Percentiles rank a stretch among this genome's conserved stretches.
Conservation (phyloP, 257 asterid species). For the Fraxinus cuspidata region DNA sequence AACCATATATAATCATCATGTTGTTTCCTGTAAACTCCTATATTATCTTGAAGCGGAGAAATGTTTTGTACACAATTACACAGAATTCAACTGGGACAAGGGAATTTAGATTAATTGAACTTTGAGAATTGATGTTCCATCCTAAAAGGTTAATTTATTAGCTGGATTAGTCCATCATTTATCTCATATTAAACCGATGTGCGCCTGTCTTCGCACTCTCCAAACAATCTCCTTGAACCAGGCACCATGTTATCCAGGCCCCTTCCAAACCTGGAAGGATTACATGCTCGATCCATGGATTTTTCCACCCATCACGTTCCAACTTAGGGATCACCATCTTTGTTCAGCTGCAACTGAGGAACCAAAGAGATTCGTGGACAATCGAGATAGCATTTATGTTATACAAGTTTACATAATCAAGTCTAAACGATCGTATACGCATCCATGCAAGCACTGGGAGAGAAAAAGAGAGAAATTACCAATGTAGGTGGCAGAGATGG, state of each 20-base stretch:
- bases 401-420: neutral
- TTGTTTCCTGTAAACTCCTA: neutral
- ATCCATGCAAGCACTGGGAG: neutral
- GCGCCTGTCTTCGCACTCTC: too few relatives aligned
- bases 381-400: neutral
- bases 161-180: too few relatives aligned
- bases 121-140: too few relatives aligned
- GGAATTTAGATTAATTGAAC: neutral
- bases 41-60: neutral
- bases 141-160: too few relatives aligned
- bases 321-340: too few relatives aligned
- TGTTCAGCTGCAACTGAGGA: too few relatives aligned
- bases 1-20: neutral
- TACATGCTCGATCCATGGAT: too few relatives aligned
- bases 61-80: neutral
- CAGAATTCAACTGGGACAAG: neutral
- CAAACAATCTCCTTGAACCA: too few relatives aligned
- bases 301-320: too few relatives aligned
- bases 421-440: neutral
- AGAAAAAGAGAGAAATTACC: neutral
- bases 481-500: slow-evolving; percentile 4
- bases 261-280: too few relatives aligned
- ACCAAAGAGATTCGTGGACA: neutral
- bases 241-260: too few relatives aligned
- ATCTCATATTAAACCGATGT: too few relatives aligned